Base-by-base conservation (phyloP, 2,329 filamentous ascomycete species). In the Fusarium verrucosum region DNA sequence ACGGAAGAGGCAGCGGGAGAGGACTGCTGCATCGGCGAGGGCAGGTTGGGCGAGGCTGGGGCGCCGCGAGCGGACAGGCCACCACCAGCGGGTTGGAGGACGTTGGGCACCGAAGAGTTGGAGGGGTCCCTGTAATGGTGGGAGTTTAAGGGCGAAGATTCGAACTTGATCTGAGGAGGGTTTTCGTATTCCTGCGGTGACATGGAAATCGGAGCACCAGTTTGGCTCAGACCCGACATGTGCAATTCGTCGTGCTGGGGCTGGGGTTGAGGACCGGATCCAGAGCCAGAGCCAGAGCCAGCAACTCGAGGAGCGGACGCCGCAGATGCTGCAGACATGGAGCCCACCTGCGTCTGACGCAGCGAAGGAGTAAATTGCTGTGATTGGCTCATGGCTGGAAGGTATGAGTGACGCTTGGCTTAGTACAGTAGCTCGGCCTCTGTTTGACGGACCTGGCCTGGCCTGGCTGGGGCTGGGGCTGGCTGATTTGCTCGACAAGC, bases 11-110 rank as follows among this genome's bases (percentile, higher is more conserved):
- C 63, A 60, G 64, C 77, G 73, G 71, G 79, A 75, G 54, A 79
- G 68, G 64, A 74, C 72, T 63, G 68, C 45, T 81, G 80, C 75
- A 85, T 80, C 64, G 80, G 79, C 65, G 82, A 77, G 55, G 84
- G 62, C 38, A 68, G 58, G 52, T 76, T 76, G 49, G 82, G 80
- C 54, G 80, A 81, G 71, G 70, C 56, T 74, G 74, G 60, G 75
- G 74, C 62, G 71, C 70, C 55, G 70, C 71, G 71, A 79, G 72
- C 62, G 53, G 68, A 70, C 70, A 72, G 68, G 43, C 70, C 70
- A 67, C 70, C 70, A 67, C 82, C 82, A 53, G 85, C 85, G 33
- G 85, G 85, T 73, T 87, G 85, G 63, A 87, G 80, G 52, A 85
- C 79, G 76, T 85, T 86, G 71, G 85, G 85, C 58, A 87, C 83